Evolutionary conservation across 1,284 basidiomycete genomes (phyloP).

Genomic region (Trametes versicolor): DNA sequence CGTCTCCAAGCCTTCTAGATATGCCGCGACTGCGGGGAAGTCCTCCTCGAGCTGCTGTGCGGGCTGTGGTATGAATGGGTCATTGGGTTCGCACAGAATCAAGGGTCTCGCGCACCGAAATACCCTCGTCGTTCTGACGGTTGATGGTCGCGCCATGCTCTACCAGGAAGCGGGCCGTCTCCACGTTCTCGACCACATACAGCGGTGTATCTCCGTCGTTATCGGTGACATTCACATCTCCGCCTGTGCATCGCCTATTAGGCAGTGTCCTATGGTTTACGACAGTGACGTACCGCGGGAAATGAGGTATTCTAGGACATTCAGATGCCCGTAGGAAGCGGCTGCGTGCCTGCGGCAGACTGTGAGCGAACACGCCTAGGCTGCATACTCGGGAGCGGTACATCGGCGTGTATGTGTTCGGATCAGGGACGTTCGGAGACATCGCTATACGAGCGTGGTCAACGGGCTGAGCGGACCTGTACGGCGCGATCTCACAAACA

Average conservation of each 20-base stretch:
- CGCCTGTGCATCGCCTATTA: constrained; percentile 57
- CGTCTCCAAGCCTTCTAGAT: constrained; percentile 52
- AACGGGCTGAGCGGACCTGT: constrained; percentile 13
- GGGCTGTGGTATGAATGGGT: constrained; percentile 57
- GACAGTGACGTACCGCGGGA: constrained; percentile 59
- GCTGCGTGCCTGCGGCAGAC: constrained; percentile 83
- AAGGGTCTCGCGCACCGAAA: constrained; percentile 65
- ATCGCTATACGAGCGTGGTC: constrained; percentile 55
- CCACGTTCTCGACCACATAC: constrained; percentile 87
- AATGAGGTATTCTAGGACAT: constrained; percentile 83
- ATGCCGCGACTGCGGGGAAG: constrained; percentile 79
- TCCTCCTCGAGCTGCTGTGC: constrained; percentile 82
- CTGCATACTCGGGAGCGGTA: constrained; percentile 42
- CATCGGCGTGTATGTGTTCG: constrained; percentile 90
- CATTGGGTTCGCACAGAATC: neutral
- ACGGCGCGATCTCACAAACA: constrained; percentile 35
- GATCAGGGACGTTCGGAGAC: constrained; percentile 81
- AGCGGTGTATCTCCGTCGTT: constrained; percentile 91
- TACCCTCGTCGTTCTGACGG: constrained; percentile 73
- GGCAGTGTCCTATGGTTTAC: constrained; percentile 18
- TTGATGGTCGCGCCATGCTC: constrained; percentile 80
- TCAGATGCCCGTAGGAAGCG: constrained; percentile 87
- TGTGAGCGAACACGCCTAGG: neutral
- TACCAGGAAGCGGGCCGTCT: constrained; percentile 83
- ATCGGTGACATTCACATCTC: constrained; percentile 88